Evolutionary conservation across 495 filamentous ascomycete genomes (phyloP).

Genomic region (Lineolata rhizophorae): DNA sequence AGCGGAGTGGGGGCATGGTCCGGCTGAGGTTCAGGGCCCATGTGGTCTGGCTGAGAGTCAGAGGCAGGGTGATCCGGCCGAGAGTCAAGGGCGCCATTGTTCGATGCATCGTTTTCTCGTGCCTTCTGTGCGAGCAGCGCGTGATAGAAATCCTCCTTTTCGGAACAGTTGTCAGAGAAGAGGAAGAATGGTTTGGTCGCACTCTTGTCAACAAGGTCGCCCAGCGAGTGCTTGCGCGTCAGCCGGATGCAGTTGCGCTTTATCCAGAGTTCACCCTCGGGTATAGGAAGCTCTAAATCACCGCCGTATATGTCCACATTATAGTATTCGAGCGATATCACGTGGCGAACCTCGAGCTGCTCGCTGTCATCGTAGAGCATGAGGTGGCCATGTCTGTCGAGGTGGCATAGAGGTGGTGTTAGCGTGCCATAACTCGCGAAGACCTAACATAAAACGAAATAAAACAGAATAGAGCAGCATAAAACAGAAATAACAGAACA

Average conservation of each 20-base stretch:
- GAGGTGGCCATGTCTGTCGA: slow-evolving; percentile 67
- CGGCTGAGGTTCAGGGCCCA: slow-evolving; percentile 17
- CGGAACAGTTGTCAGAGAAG: slow-evolving; percentile 82
- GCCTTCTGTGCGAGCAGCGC: slow-evolving; percentile 72
- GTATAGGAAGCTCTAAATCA: slow-evolving; percentile 43
- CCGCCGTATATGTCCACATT: slow-evolving; percentile 70
- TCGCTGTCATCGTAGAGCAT: slow-evolving; percentile 89
- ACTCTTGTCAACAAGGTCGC: slow-evolving; percentile 29
- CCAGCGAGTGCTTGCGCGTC: slow-evolving; percentile 38
- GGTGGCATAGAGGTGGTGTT: too few species aligned
- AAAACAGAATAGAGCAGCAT: too few species aligned
- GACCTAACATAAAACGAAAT: too few species aligned
- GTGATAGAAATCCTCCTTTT: slow-evolving; percentile 97
- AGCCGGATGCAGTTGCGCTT: slow-evolving; percentile 88
- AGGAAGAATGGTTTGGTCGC: slow-evolving; percentile 66
- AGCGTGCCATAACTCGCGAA: too few species aligned
- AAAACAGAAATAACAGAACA: too few species aligned
- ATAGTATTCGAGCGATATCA: slow-evolving; percentile 78
- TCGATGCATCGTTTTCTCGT: slow-evolving; percentile 26
- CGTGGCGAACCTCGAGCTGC: slow-evolving; percentile 84
- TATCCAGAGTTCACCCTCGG: slow-evolving; percentile 83
- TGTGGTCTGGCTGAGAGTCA: too few species aligned
- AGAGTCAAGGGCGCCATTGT: too few species aligned
- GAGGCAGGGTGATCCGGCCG: background rate
- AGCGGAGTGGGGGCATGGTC: slow-evolving; percentile 45